Base-by-base conservation (phyloP, 352 stramenopile species). In the Pythium insidiosum region DNA sequence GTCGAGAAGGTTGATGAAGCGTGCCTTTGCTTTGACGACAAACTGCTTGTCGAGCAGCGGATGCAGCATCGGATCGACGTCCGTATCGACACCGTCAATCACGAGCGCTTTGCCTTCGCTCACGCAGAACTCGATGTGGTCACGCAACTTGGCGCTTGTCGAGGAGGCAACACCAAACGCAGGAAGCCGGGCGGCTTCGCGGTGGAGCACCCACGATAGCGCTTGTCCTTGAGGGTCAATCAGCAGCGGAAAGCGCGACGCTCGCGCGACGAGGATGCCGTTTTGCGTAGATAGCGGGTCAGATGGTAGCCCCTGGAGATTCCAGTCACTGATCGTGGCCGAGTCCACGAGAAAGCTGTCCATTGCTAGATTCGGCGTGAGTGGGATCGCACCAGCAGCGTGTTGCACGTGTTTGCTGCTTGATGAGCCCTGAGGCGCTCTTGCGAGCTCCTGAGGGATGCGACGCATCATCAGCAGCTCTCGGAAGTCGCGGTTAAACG, bases 221-320 rank as follows among this genome's bases (percentile, higher is more conserved):
- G 81, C 88, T 67, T 97, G 83, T 2, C 85, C 88, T 49, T 97
- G 88, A 15, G 88, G 88, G 41, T 97, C 86, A 28, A 96, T 93
- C 13, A 97, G 61, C 11, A 97, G 54, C 6, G 86, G 85, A 37
- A 80, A 96, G 6, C 84, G 66, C 5, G 63, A 68, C 7, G 68
- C 81, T 57, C 76, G 46, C 5, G 80, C 87, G 6, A 96, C 83
- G 5, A 97, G 53, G 39, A 96, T 80, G 7, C 84, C 87, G 47
- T 97, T 97, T 52, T 97, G 83, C 41, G 95, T 94, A 0, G 84
- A 96, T 0, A 96, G 58, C 6, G 78, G 62, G 46, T 97, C 88
- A 1, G 80, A 81, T 20, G 88, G 84, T 7, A 97, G 61, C 2
- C 86, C 84, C 36, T 93, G 73, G 31, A 96, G 43, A 28, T 74